These are phyloP conservation scores for Fragilaria crotonensis DNA, from an alignment of 108 stramenopile species.

Conservation along the genomic window DNA sequence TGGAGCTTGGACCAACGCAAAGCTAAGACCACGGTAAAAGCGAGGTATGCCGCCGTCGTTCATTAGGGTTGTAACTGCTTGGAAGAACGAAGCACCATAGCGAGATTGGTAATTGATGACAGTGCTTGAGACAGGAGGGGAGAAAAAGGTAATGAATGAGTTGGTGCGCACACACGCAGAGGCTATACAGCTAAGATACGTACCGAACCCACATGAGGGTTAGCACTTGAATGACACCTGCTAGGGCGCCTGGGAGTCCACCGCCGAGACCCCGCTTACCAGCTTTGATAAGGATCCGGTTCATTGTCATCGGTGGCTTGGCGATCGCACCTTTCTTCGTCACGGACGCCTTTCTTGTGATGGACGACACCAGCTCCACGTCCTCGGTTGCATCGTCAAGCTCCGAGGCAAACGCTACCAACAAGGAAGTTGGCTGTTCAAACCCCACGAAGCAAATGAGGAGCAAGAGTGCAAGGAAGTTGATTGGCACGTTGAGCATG, in stretches of 20 bases:
- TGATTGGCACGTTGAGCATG: too few relatives aligned
- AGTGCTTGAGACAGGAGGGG: too few relatives aligned
- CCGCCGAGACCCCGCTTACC: slow-evolving; percentile 68
- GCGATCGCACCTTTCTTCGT: too few relatives aligned
- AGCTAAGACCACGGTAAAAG: slow-evolving; percentile 84
- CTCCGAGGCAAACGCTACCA: too few relatives aligned
- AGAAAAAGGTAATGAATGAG: too few relatives aligned
- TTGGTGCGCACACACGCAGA: too few relatives aligned
- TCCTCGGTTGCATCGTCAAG: too few relatives aligned
- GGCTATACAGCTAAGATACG: neutral
- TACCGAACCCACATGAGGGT: slow-evolving; percentile 76
- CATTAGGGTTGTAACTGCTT: slow-evolving; percentile 61
- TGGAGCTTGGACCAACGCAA: slow-evolving; percentile 91
- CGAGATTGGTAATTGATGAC: slow-evolving; percentile 93
- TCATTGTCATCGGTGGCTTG: slow-evolving; percentile 10
- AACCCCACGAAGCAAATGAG: too few relatives aligned
- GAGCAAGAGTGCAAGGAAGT: too few relatives aligned
- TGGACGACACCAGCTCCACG: too few relatives aligned
- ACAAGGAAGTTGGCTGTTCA: too few relatives aligned
- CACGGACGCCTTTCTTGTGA: too few relatives aligned
- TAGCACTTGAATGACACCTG: slow-evolving; percentile 84
- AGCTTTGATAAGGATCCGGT: slow-evolving; percentile 43
- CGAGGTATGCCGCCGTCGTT: slow-evolving; percentile 85
- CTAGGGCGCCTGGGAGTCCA: slow-evolving; percentile 83
- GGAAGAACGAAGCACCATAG: slow-evolving; percentile 77